These are phyloP conservation scores for Tremella fuciformis DNA, from an alignment of 768 basidiomycete genomes.

Conservation along the genomic window DNA sequence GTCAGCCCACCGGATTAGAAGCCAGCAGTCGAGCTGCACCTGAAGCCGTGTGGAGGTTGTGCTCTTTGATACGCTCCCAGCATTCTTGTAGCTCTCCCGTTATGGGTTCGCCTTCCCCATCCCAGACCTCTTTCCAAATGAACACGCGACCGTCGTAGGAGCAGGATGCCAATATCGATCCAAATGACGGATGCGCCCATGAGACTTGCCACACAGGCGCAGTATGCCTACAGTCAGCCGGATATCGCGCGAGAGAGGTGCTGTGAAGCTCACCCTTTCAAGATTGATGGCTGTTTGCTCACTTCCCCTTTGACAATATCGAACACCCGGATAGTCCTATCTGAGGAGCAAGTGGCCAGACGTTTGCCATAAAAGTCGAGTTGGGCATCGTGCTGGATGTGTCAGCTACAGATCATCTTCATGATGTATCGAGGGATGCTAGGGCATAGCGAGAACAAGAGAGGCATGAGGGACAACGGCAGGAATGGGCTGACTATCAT, in stretches of 20 bases:
- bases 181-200: constrained; percentile 98
- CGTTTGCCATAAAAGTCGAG: constrained; percentile 96
- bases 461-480: background rate
- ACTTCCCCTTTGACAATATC: constrained; percentile 84
- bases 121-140: constrained; percentile 82
- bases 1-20: constrained; percentile 10
- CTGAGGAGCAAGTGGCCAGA: constrained; percentile 93
- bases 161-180: constrained; percentile 93
- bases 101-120: constrained; percentile 35
- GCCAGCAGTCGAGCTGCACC: constrained; percentile 57
- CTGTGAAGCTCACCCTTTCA: constrained; percentile 46
- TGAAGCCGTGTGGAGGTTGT: constrained; percentile 86
- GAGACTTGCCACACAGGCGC: constrained; percentile 98
- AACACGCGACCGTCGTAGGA: constrained; percentile 97
- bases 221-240: constrained; percentile 64
- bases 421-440: background rate
- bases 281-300: constrained; percentile 49
- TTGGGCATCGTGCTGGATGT: constrained; percentile 85
- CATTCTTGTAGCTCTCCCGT: constrained; percentile 55
- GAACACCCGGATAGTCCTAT: constrained; percentile 91
- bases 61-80: constrained; percentile 95
- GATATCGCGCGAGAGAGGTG: background rate
- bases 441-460: background rate
- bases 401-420: background rate
- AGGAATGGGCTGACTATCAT: constrained; percentile 74